Percentiles rank a stretch among this genome's conserved stretches.
Conservation (phyloP, 2,329 filamentous ascomycete species). For the Penicillium sclerotigenum region DNA sequence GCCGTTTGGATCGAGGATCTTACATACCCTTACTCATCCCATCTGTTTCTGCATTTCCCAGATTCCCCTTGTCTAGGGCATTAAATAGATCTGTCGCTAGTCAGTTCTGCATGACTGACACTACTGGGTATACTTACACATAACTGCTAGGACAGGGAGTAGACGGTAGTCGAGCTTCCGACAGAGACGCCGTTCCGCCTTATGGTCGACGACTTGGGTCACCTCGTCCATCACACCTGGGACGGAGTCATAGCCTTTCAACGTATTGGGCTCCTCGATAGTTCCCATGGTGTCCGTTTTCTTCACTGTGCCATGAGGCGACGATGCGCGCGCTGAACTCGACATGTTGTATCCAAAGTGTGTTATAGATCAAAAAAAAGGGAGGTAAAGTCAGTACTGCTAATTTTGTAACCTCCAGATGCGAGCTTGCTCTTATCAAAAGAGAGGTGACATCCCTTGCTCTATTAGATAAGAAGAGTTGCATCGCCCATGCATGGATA, state of each 20-base stretch:
- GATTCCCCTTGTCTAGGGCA: slow-evolving; percentile 50
- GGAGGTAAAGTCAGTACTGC: not conserved
- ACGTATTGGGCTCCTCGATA: slow-evolving; percentile 18
- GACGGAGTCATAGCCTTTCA: slow-evolving; percentile 19
- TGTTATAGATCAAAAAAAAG: not conserved
- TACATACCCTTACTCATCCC: slow-evolving; percentile 43
- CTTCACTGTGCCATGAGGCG: slow-evolving; percentile 14
- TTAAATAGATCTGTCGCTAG: slow-evolving; percentile 52
- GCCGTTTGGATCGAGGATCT: not conserved
- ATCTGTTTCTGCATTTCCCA: slow-evolving; percentile 58
- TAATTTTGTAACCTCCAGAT: not conserved
- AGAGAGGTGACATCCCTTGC: slow-evolving; percentile 15
- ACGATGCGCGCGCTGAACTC: not conserved
- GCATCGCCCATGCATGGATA: slow-evolving; percentile 13
- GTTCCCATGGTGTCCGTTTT: slow-evolving; percentile 15
- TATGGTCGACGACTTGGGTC: slow-evolving; percentile 41
- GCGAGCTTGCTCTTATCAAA: slow-evolving; percentile 8
- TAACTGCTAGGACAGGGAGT: slow-evolving; percentile 57
- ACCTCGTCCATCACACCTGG: slow-evolving; percentile 27
- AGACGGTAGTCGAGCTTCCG: slow-evolving; percentile 52
- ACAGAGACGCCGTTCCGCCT: slow-evolving; percentile 50
- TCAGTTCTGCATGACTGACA: slow-evolving; percentile 1
- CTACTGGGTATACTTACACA: slow-evolving; percentile 43
- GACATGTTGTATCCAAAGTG: slow-evolving; percentile 2
- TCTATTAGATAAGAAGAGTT: slow-evolving; percentile 20